Evolutionary conservation across 2,329 filamentous ascomycete species (phyloP), one percentile per base, ranked within the genome.

Genomic region (Aureobasidium sp.): DNA sequence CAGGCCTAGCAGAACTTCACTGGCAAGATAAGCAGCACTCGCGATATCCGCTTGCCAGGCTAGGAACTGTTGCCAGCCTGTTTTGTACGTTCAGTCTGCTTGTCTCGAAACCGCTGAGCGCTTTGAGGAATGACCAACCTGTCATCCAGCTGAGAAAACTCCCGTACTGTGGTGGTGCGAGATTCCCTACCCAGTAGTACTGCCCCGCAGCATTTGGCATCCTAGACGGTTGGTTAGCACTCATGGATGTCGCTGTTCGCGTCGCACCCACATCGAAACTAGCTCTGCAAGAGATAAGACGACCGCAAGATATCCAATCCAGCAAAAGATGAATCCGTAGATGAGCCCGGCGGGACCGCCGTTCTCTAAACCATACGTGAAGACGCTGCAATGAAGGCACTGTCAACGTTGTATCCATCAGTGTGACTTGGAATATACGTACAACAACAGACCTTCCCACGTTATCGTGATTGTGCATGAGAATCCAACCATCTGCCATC

Each of bases 121-220:
- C 15, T 20, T 7, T 5, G 39, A 63, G 61, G 63, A 29, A 74
- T 74, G 52, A 75, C 76, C 76, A 78, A n/a, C 76, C 75, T 24
- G 77, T 75, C 34, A 75, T 73, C 66, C 79, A 81, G 60, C 78
- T 79, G 1, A 81, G 69, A 34, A 75, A 73, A 36, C 75, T 77
- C 59, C 78, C 76, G 34, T 65, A 72, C 9, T 66, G 67, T 12
- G 63, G 69, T 20, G 77, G 77, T n/a, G 78, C 75, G 64, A 81
- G 78, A 44, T 78, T 73, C 15, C 72, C 74, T 3, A 77, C 74
- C 74, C 74, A 77, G 60, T 77, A 75, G 74, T 72, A 72, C 56
- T 71, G 71, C 9, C 70, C 71, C 13, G 67, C 70, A 12, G 75
- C 71, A 46, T 73, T 77, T 26, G 76, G 76, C 27, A 27, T 27